Evolutionary conservation across 2,329 filamentous ascomycete genomes (phyloP), one percentile per base, ranked within the genome.

Genomic region (Apiospora pterosperma): DNA sequence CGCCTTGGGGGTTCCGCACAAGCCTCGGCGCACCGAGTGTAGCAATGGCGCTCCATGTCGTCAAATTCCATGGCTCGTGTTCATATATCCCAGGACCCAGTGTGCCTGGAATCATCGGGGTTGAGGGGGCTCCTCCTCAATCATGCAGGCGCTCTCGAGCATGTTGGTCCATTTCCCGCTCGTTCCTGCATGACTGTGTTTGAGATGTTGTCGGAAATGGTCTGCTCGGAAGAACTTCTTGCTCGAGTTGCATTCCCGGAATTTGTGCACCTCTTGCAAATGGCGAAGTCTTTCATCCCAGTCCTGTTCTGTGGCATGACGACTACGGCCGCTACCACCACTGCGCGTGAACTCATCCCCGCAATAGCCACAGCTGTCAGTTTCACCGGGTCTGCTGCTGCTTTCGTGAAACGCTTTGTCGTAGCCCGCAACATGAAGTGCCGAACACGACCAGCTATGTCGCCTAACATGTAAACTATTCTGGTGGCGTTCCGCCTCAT

Each of bases 111-210:
- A 76, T 71, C 76, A 76, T 58, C 77, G 73, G 48, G 77, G 77
- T 41, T 78, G 84, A 36, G 87, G 84, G 63, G 88, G 86, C 73
- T 97, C 93, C 75, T 97, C 85, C 63, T 90, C 94, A 77, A 94
- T 89, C 92, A 98, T 97, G 80, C 96, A 99, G 5, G 94, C 93
- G 75, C 93, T 96, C 76, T 99, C 96, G 38, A 99, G 84, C 85
- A 97, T 94, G 78, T 98, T 98, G 14, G 96, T 99, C 96, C 96
- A 99, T 78, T 98, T 98, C 36, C 96, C 96, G 77, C 93, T 97
- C 0, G 93, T 95, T 39, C 96, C 96, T 41, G 92, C 92, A 79
- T 98, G 96, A 76, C 93, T 97, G 77, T 99, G 96, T 82, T 98
- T 99, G 65, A 99, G 83, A 79, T 99, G 96, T 78, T 99, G 96